These are phyloP conservation scores for Paxillus rubicundulus DNA, from an alignment of 768 basidiomycete species.

Conservation along the genomic window DNA sequence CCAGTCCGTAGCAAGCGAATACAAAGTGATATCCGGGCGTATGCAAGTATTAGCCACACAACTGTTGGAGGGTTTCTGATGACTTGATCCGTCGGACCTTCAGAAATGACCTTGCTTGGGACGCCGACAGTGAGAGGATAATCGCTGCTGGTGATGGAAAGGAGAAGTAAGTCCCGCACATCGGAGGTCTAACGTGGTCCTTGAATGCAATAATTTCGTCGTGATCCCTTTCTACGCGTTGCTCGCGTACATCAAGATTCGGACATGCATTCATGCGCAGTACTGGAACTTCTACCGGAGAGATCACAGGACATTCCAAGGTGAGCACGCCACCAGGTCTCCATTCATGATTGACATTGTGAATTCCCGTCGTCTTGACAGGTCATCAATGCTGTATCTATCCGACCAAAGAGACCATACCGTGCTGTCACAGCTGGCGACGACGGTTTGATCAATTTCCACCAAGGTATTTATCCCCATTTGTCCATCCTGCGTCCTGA, in stretches of 20 bases:
- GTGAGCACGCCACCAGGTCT: constrained; percentile 32
- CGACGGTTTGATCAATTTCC: constrained; percentile 77
- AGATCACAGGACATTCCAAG: constrained; percentile 89
- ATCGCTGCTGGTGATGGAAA: constrained; percentile 91
- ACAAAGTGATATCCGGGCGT: constrained; percentile 67
- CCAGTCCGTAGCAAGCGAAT: constrained; percentile 78
- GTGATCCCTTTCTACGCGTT: background rate
- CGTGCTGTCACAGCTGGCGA: constrained; percentile 88
- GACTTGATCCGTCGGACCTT: background rate
- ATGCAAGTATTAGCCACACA: constrained; percentile 45
- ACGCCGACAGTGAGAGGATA: constrained; percentile 94
- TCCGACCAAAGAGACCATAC: constrained; percentile 87
- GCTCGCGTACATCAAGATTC: constrained; percentile 47
- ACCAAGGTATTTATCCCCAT: constrained; percentile 53
- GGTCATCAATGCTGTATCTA: constrained; percentile 85
- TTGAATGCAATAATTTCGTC: background rate
- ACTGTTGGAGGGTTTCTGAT: background rate
- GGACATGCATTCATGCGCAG: constrained; percentile 84
- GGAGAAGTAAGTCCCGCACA: constrained; percentile 57
- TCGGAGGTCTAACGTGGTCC: background rate
- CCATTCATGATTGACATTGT: background rate
- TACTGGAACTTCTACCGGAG: constrained; percentile 80
- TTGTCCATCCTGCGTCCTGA: background rate
- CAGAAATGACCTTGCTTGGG: constrained; percentile 95
- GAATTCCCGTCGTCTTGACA: constrained; percentile 25